These are phyloP conservation scores for Boeremia exigua DNA, from an alignment of 2,329 filamentous ascomycete species.

Conservation along the genomic window DNA sequence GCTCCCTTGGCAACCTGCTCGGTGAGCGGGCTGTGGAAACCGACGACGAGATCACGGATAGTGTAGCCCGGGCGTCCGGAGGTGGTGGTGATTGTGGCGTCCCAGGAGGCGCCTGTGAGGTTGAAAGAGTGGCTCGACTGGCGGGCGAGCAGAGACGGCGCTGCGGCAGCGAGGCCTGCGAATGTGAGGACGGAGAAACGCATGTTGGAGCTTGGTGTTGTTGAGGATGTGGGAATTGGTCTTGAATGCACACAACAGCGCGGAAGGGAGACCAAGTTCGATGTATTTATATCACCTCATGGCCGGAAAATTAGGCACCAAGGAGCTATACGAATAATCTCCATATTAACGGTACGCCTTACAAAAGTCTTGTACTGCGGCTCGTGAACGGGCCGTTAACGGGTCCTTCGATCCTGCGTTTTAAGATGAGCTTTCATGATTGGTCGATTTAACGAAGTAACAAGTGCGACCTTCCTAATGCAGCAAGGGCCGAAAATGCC, in stretches of 20 bases:
- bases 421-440: neutral
- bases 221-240: neutral
- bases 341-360: conserved; percentile 20
- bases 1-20: neutral
- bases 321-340: conserved; percentile 11
- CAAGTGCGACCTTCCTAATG: conserved; percentile 7
- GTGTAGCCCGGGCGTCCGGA: conserved; percentile 18
- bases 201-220: conserved; percentile 1
- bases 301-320: conserved; percentile 11
- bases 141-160: conserved; percentile 2
- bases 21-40: conserved; percentile 6
- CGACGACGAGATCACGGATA: conserved; percentile 13
- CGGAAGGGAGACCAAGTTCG: neutral
- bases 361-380: neutral
- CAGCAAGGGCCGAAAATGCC: neutral
- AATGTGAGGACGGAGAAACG: conserved; percentile 10
- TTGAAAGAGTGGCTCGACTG: neutral
- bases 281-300: conserved; percentile 8
- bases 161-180: conserved; percentile 5
- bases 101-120: conserved; percentile 19
- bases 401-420: conserved; percentile 1
- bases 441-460: neutral
- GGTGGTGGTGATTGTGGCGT: conserved; percentile 17
- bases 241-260: neutral
- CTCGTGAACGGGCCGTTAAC: conserved; percentile 2